phyloP scores from a whole-genome alignment of 1,284 basidiomycete species.

The Rhodotorula sp. region DNA sequence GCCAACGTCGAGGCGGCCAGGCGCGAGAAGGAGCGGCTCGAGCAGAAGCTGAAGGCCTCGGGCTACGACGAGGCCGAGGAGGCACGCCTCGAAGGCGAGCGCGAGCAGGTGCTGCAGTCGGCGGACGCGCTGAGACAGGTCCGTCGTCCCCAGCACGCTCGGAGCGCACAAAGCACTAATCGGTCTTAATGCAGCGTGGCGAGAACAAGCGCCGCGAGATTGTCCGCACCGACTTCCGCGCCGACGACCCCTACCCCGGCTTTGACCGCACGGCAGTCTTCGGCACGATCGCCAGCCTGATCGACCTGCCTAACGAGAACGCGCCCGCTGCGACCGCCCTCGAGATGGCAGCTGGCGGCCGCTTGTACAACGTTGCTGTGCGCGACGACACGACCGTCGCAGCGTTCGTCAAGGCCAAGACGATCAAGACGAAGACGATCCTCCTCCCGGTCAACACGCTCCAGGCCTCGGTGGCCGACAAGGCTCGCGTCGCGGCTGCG shows the following conservation, averaged over 20 bases:
- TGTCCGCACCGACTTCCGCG: constrained; percentile 50
- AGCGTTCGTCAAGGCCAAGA: constrained; percentile 75
- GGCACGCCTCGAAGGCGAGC: constrained; percentile 59
- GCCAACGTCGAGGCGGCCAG: constrained; percentile 67
- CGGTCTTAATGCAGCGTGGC: neutral
- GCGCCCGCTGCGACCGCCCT: constrained; percentile 71
- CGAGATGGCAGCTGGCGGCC: constrained; percentile 87
- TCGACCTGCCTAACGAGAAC: constrained; percentile 70
- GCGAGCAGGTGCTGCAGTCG: constrained; percentile 46
- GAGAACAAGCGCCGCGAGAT: constrained; percentile 30
- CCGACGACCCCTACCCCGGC: constrained; percentile 56
- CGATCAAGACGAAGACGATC: constrained; percentile 88
- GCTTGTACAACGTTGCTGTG: constrained; percentile 83
- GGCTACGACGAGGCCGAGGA: constrained; percentile 83
- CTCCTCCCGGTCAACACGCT: constrained; percentile 90
- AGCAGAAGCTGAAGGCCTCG: constrained; percentile 61
- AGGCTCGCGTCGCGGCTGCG: constrained; percentile 58
- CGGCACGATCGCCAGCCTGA: constrained; percentile 58
- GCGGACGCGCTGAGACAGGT: constrained; percentile 46
- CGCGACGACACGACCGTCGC: constrained; percentile 89
- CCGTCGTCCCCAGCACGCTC: constrained; percentile 39
- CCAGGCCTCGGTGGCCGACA: constrained; percentile 64
- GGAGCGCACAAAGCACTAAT: neutral
- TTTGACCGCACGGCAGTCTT: constrained; percentile 89
- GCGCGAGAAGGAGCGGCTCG: constrained; percentile 63